These are phyloP conservation scores for Cladosporium colombiae DNA, from an alignment of 2,329 filamentous ascomycete species.

Conservation along the genomic window DNA sequence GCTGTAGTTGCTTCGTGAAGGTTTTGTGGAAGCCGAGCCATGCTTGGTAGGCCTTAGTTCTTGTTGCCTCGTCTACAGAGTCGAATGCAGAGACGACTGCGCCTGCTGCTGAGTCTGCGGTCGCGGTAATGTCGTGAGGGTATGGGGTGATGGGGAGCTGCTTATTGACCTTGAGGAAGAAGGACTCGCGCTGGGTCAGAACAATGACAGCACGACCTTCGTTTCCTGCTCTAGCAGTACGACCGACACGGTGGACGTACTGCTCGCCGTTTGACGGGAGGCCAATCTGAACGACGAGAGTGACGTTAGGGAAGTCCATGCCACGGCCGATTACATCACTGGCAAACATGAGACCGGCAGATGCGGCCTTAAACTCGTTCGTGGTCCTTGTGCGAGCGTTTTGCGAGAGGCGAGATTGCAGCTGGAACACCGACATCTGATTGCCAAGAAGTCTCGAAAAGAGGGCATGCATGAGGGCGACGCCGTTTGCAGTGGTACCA, in stretches of 20 bases:
- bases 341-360: constrained; percentile 54
- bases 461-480: constrained; percentile 44
- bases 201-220: constrained; percentile 57
- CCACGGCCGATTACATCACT: constrained; percentile 84
- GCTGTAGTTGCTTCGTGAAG: constrained; percentile 45
- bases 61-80: constrained; percentile 43
- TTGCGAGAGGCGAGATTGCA: constrained; percentile 49
- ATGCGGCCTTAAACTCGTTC: constrained; percentile 47
- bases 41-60: constrained; percentile 48
- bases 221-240: constrained; percentile 87
- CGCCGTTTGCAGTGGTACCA: constrained; percentile 49
- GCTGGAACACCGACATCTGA: constrained; percentile 43
- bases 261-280: constrained; percentile 54
- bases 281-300: constrained; percentile 78
- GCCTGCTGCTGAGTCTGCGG: constrained; percentile 25
- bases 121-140: constrained; percentile 44
- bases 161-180: constrained; percentile 52
- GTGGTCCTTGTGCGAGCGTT: constrained; percentile 46
- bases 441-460: constrained; percentile 38
- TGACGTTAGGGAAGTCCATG: constrained; percentile 97
- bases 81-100: constrained; percentile 36
- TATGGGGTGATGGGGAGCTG: constrained; percentile 54
- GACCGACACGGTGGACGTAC: constrained; percentile 92
- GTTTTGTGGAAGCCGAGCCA: constrained; percentile 52
- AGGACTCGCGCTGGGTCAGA: constrained; percentile 54